A percentile compares a stretch with the other conserved stretches of the same genome.
Conservation (phyloP, 202 grass and related monocot species). For the Eragrostis tef region DNA sequence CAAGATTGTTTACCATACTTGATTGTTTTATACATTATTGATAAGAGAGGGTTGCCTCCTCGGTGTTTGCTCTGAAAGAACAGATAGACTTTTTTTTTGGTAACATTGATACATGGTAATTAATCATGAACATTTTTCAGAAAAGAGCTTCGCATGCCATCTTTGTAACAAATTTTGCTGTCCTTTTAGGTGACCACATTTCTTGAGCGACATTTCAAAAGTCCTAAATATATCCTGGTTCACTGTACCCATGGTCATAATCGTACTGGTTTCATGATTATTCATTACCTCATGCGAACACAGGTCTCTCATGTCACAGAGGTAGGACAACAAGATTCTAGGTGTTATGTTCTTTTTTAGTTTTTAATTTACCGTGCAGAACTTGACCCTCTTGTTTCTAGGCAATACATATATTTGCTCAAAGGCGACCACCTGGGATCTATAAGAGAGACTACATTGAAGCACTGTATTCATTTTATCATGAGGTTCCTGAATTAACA, state of each 20-base stretch:
- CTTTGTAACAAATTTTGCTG: slow-evolving; percentile 16
- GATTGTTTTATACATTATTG: neutral
- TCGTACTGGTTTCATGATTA: slow-evolving; percentile 97
- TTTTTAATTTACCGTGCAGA: slow-evolving; percentile 21
- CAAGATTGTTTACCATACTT: too few relatives aligned
- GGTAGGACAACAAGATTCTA: slow-evolving; percentile 49
- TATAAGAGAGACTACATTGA: slow-evolving; percentile 96
- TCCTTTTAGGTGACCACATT: slow-evolving; percentile 73
- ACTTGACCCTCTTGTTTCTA: slow-evolving; percentile 42
- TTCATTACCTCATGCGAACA: slow-evolving; percentile 92
- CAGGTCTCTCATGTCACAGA: slow-evolving; percentile 68
- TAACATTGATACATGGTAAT: neutral
- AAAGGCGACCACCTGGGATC: slow-evolving; percentile 85
- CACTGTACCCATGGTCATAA: slow-evolving; percentile 99
- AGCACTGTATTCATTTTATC: slow-evolving; percentile 87
- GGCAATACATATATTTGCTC: slow-evolving; percentile 72
- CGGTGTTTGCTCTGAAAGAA: neutral
- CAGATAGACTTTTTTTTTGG: too few relatives aligned
- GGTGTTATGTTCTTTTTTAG: too few relatives aligned
- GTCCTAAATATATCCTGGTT: slow-evolving; percentile 81
- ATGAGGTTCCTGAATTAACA: slow-evolving; percentile 71
- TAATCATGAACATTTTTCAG: slow-evolving; percentile 1
- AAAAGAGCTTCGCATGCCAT: slow-evolving; percentile 18
- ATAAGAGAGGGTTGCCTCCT: neutral
- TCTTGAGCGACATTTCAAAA: slow-evolving; percentile 64